Percentiles rank a stretch among this genome's conserved stretches.
Conservation (phyloP, 768 basidiomycete species). For the Inosperma sp. region DNA sequence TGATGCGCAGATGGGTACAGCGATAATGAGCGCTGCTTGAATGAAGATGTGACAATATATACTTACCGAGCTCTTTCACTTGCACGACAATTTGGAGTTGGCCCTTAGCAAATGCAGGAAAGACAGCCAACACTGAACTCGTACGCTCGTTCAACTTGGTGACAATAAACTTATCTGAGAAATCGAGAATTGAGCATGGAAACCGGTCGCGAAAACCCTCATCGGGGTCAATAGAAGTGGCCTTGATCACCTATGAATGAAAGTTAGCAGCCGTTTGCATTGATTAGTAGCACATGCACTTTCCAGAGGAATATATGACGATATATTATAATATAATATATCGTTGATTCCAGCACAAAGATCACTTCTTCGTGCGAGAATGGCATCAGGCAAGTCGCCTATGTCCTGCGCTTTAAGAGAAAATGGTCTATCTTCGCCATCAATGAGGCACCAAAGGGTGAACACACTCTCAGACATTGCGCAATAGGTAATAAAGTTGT, state of each 20-base stretch:
- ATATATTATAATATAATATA: background rate
- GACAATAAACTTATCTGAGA: background rate
- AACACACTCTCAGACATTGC: background rate
- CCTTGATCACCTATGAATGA: background rate
- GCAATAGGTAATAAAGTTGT: too few relatives aligned
- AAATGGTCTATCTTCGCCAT: background rate
- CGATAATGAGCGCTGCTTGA: background rate
- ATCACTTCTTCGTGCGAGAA: background rate
- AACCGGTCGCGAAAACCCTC: background rate
- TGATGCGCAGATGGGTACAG: background rate
- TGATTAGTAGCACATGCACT: background rate
- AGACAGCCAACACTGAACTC: background rate
- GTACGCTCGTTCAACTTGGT: background rate
- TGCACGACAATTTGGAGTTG: conserved; percentile 1
- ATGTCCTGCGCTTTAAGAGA: background rate
- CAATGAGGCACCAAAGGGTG: background rate
- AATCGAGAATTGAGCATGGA: conserved; percentile 2
- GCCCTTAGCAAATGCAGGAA: background rate
- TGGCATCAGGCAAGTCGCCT: background rate
- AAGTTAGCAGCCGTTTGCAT: background rate
- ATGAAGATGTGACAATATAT: conserved; percentile 3
- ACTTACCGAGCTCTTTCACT: background rate
- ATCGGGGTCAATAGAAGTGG: conserved; percentile 1
- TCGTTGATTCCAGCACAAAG: background rate
- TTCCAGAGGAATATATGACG: conserved; percentile 4